A percentile compares a stretch with the other conserved stretches of the same genome.
Conservation (phyloP, 2,329 filamentous ascomycete species). For the Fusarium paranaense region DNA sequence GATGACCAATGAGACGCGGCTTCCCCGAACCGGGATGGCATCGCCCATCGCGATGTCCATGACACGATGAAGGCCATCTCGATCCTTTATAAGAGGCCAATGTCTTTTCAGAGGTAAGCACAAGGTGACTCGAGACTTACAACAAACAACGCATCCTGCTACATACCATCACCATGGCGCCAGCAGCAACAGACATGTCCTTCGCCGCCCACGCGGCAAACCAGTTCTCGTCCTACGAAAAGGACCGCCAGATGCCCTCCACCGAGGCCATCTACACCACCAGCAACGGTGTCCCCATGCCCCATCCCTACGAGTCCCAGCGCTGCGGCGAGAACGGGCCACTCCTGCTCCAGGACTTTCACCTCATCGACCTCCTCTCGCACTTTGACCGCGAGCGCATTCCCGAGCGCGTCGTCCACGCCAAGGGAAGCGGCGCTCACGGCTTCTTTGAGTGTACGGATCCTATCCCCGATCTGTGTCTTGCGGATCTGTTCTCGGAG, state of each 20-base stretch:
- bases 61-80: background rate
- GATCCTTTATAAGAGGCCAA: background rate
- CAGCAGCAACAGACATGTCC: conserved; percentile 48
- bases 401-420: conserved; percentile 71
- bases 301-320: conserved; percentile 69
- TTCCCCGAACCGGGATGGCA: background rate
- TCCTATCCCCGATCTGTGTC: conserved; percentile 65
- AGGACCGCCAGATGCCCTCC: conserved; percentile 54
- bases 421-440: conserved; percentile 68
- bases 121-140: background rate
- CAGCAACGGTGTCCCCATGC: conserved; percentile 66
- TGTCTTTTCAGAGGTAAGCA: background rate
- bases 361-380: conserved; percentile 70
- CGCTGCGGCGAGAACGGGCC: conserved; percentile 68
- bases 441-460: conserved; percentile 63
- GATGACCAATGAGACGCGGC: background rate
- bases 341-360: conserved; percentile 69
- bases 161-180: conserved; percentile 32
- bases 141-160: background rate
- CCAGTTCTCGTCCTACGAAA: conserved; percentile 53
- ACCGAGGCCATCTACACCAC: conserved; percentile 63
- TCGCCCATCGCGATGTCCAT: background rate
- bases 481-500: conserved; percentile 64
- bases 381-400: conserved; percentile 73
- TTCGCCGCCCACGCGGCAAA: conserved; percentile 52